phyloP scores from a whole-genome alignment of 768 basidiomycete genomes.

The Pleurotus djamor region DNA sequence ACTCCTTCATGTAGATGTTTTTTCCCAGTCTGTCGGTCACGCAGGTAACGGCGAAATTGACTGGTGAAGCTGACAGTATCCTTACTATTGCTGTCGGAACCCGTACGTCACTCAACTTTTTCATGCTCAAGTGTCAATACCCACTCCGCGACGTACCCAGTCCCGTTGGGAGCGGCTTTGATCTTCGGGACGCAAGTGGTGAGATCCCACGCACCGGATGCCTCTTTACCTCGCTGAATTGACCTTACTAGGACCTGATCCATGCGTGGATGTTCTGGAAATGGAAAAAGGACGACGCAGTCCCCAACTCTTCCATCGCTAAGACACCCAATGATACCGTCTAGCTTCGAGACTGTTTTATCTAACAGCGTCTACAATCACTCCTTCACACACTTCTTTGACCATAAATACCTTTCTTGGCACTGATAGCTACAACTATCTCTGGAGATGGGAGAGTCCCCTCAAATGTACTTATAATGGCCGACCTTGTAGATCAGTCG shows the following conservation, averaged over 20 bases:
- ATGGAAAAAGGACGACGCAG: no score
- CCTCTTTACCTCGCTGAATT: background rate
- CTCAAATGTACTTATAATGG: no score
- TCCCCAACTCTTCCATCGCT: no score
- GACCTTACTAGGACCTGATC: background rate
- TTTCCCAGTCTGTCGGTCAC: background rate
- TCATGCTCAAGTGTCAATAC: background rate
- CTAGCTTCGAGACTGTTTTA: no score
- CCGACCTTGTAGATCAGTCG: no score
- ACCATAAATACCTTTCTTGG: no score
- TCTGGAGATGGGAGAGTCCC: no score
- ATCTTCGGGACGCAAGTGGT: background rate
- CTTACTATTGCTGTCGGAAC: background rate
- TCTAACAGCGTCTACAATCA: no score
- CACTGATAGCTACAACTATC: no score
- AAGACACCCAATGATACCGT: no score
- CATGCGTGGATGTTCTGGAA: background rate
- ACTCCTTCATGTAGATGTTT: background rate
- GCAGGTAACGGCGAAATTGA: background rate
- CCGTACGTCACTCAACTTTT: background rate
- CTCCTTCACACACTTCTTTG: no score
- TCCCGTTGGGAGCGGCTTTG: background rate
- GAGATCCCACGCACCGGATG: background rate
- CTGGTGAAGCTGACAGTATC: background rate
- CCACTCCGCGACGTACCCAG: background rate